These are phyloP conservation scores for Cercospora canescens DNA, from an alignment of 2,329 filamentous ascomycete genomes.

Conservation along the genomic window DNA sequence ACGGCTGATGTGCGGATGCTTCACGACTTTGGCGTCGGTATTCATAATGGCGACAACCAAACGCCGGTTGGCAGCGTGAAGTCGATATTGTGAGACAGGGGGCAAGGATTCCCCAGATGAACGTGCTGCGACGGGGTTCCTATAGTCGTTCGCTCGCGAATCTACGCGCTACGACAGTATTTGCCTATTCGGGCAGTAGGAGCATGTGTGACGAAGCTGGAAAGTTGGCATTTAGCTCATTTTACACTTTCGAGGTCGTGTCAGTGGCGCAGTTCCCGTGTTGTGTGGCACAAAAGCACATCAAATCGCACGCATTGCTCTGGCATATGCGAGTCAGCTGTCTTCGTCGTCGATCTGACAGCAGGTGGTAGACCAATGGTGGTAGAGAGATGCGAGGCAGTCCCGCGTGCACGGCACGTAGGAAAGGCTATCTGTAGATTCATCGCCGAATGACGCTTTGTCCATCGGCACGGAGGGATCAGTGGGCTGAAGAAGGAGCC, in stretches of 20 bases:
- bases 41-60: neutral
- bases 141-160: neutral
- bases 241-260: neutral
- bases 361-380: neutral
- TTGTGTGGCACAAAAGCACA: neutral
- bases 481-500: neutral
- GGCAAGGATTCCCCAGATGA: neutral
- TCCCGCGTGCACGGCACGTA: neutral
- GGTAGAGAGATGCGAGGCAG: neutral
- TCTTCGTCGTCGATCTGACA: neutral
- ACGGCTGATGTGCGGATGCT: neutral
- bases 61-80: neutral
- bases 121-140: neutral
- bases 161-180: neutral
- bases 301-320: neutral
- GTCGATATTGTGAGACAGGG: neutral
- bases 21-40: constrained; percentile 2
- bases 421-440: neutral
- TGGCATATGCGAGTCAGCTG: neutral
- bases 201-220: neutral
- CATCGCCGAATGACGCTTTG: neutral
- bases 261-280: neutral
- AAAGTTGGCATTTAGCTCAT: constrained; percentile 7
- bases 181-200: neutral
- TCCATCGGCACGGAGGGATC: neutral